These are phyloP conservation scores for Clavispora vitiphila DNA, from an alignment of 805 yeast species.

Conservation along the genomic window DNA sequence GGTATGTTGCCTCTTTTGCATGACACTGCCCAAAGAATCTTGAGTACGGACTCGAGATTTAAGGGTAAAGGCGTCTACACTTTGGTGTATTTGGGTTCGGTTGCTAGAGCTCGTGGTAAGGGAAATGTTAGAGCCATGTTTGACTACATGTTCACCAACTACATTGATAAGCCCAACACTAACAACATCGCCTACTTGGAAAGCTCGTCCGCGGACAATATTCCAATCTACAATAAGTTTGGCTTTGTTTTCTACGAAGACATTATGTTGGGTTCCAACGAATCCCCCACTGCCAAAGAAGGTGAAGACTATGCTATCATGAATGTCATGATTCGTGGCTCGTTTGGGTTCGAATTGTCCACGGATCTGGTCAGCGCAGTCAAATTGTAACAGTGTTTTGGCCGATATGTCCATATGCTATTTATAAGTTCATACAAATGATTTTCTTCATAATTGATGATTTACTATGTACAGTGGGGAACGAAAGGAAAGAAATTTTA, in stretches of 20 bases:
- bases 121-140: slow-evolving; percentile 50
- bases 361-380: not conserved
- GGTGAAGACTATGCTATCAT: slow-evolving; percentile 38
- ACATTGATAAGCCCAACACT: slow-evolving; percentile 36
- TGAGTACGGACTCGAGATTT: slow-evolving; percentile 36
- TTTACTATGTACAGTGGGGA: slow-evolving; percentile 2
- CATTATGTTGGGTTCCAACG: slow-evolving; percentile 38
- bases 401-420: no score
- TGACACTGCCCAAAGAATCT: slow-evolving; percentile 41
- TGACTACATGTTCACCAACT: slow-evolving; percentile 42
- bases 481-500: slow-evolving; percentile 8
- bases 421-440: no score
- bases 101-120: slow-evolving; percentile 46
- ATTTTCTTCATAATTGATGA: not conserved
- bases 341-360: slow-evolving; percentile 29
- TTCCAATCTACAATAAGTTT: slow-evolving; percentile 50
- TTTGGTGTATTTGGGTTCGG: slow-evolving; percentile 44
- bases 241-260: slow-evolving; percentile 48
- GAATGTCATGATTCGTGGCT: slow-evolving; percentile 41
- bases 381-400: slow-evolving; percentile 8
- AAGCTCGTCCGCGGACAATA: slow-evolving; percentile 40
- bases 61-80: slow-evolving; percentile 33
- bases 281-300: slow-evolving; percentile 20
- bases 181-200: slow-evolving; percentile 45
- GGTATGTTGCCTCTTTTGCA: slow-evolving; percentile 50